These are phyloP conservation scores for Hypoxylon rubiginosum DNA, from an alignment of 2,329 filamentous ascomycete species.

Conservation along the genomic window DNA sequence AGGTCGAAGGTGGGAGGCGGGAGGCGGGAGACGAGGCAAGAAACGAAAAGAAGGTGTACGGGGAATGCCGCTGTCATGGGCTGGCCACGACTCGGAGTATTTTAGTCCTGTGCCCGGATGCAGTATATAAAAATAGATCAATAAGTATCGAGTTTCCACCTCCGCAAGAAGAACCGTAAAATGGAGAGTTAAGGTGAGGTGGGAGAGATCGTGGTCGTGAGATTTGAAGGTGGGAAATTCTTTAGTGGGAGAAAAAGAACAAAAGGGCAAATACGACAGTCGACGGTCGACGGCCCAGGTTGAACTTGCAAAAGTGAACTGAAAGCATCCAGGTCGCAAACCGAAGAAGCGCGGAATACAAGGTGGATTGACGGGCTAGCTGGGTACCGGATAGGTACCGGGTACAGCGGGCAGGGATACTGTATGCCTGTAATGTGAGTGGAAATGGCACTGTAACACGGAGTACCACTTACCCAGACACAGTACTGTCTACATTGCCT, in stretches of 20 bases:
- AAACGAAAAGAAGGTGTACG: slow-evolving; percentile 11
- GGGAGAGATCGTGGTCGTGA: slow-evolving; percentile 35
- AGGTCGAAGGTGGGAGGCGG: slow-evolving; percentile 8
- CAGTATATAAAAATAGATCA: slow-evolving; percentile 19
- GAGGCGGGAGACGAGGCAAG: not conserved
- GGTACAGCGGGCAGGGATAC: slow-evolving; percentile 27
- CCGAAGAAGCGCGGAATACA: slow-evolving; percentile 15
- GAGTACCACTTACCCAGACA: slow-evolving; percentile 31
- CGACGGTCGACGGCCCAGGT: not conserved
- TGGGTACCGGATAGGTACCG: slow-evolving; percentile 34
- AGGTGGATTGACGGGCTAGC: slow-evolving; percentile 18
- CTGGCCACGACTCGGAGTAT: not conserved
- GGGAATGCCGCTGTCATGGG: slow-evolving; percentile 30
- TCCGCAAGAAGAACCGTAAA: slow-evolving; percentile 14
- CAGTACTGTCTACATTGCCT: slow-evolving; percentile 3
- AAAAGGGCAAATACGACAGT: slow-evolving; percentile 32
- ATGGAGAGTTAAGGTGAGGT: slow-evolving; percentile 10
- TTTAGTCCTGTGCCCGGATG: not conserved
- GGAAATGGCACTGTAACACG: slow-evolving; percentile 20
- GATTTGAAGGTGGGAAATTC: slow-evolving; percentile 37
- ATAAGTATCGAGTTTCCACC: slow-evolving; percentile 7
- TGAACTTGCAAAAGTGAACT: slow-evolving; percentile 18
- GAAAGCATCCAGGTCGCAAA: slow-evolving; percentile 34
- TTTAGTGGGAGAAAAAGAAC: slow-evolving; percentile 39
- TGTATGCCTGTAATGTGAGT: slow-evolving; percentile 18